These are phyloP conservation scores for Fomes fomentarius DNA, from an alignment of 1,284 basidiomycete species.

Conservation along the genomic window DNA sequence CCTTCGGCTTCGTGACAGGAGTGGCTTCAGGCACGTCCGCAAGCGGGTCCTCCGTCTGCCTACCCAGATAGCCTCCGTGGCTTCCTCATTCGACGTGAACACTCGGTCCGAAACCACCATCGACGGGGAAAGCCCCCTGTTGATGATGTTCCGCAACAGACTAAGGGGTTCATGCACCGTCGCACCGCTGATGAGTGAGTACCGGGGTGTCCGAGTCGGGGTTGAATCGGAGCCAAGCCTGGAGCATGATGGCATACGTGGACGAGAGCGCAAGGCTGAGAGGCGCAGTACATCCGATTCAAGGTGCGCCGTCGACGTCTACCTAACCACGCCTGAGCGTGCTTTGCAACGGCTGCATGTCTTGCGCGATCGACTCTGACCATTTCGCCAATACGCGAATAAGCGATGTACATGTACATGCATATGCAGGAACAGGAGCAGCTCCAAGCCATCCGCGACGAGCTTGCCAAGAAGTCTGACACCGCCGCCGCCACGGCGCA, in stretches of 20 bases:
- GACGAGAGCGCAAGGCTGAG: conserved; percentile 33
- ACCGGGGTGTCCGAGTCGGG: conserved; percentile 35
- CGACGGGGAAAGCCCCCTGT: conserved; percentile 53
- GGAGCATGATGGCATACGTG: conserved; percentile 71
- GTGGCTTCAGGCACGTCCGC: conserved; percentile 58
- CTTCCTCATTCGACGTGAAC: conserved; percentile 56
- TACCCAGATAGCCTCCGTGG: conserved; percentile 56
- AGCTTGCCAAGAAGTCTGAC: conserved; percentile 19
- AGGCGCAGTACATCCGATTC: conserved; percentile 35
- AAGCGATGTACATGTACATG: no score
- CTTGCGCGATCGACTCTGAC: no score
- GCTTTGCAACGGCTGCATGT: no score
- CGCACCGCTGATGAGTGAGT: conserved; percentile 11
- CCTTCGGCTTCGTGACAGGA: conserved; percentile 47
- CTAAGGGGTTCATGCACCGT: conserved; percentile 35
- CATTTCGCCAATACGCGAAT: no score
- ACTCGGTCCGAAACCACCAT: conserved; percentile 61
- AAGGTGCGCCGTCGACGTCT: conserved; percentile 35
- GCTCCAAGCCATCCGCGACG: conserved; percentile 33
- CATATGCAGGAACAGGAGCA: conserved; percentile 32
- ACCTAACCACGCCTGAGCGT: no score
- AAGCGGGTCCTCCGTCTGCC: conserved; percentile 45
- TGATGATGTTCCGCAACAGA: conserved; percentile 52
- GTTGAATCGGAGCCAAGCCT: conserved; percentile 52
- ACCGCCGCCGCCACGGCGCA: not conserved